A percentile compares a stretch with the other conserved stretches of the same genome.
phyloP scores from a whole-genome alignment of 345 rosid species.

The Eucalyptus polybractea region DNA sequence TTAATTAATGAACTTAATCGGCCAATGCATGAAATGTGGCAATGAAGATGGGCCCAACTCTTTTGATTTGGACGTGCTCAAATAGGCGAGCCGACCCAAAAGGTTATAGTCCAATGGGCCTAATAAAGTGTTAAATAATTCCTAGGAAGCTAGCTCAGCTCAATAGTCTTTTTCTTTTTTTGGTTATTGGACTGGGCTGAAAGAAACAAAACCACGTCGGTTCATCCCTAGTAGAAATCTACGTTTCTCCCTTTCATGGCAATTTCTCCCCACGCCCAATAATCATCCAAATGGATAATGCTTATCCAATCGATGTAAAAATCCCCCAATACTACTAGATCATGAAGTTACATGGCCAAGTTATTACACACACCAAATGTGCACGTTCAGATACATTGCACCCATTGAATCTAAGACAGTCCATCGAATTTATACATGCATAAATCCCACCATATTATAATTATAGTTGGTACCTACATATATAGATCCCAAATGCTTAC shows the following conservation, averaged over 20 bases:
- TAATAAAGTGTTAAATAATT: neutral
- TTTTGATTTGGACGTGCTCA: neutral
- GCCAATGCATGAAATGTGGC: neutral
- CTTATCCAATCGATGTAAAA: too few species aligned
- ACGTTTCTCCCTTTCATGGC: neutral
- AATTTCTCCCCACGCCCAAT: neutral
- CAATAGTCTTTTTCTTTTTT: neutral
- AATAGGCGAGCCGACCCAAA: neutral
- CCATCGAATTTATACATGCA: too few species aligned
- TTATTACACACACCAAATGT: too few species aligned
- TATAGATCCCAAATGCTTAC: too few species aligned
- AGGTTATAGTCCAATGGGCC: neutral
- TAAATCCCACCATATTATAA: too few species aligned
- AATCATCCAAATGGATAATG: neutral
- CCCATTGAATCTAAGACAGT: too few species aligned
- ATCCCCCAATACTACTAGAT: too few species aligned
- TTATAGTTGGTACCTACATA: too few species aligned
- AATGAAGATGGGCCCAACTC: neutral
- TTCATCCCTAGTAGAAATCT: neutral
- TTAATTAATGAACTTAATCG: neutral
- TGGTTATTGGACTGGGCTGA: neutral
- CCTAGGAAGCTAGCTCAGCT: neutral
- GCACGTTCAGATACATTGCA: too few species aligned
- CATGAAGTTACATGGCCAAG: too few species aligned
- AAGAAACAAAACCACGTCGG: neutral